phyloP scores from a whole-genome alignment of 306 rosid species.

The Fagus crenata region DNA sequence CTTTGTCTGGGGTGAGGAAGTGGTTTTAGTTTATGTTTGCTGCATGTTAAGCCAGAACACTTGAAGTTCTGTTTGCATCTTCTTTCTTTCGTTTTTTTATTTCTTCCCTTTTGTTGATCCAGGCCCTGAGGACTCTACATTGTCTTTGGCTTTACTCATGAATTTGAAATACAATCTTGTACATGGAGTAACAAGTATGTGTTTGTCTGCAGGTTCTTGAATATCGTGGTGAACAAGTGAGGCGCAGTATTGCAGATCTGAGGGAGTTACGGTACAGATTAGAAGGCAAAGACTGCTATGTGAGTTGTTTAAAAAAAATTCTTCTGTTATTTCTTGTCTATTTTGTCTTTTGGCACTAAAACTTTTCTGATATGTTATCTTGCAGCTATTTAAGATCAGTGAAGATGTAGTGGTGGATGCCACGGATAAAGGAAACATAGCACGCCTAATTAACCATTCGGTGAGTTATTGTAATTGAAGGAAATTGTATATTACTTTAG shows the following conservation, averaged over 20 bases:
- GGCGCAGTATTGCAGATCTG: slow-evolving; percentile 87
- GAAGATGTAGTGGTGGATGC: slow-evolving; percentile 99
- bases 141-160: slow-evolving; percentile 14
- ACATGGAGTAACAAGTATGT: slow-evolving; percentile 19
- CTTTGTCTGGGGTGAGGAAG: slow-evolving; percentile 20
- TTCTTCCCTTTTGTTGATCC: not conserved
- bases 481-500: slow-evolving; percentile 6
- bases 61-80: not conserved
- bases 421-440: slow-evolving; percentile 97
- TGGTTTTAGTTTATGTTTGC: not conserved
- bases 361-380: slow-evolving; percentile 14
- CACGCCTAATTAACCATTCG: slow-evolving; percentile 94
- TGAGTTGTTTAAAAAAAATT: slow-evolving; percentile 40
- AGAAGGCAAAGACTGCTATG: slow-evolving; percentile 96
- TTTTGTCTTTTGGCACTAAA: not conserved
- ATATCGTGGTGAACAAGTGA: slow-evolving; percentile 98
- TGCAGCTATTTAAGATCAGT: slow-evolving; percentile 93
- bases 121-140: slow-evolving; percentile 10
- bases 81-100: not conserved
- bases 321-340: not conserved
- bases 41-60: not conserved
- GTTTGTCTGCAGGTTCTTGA: slow-evolving; percentile 80
- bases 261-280: slow-evolving; percentile 82
- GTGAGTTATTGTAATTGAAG: slow-evolving; percentile 51
- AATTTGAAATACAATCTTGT: not conserved